Conservation (phyloP, 208 protist species). For the Cochliopodium minus region DNA sequence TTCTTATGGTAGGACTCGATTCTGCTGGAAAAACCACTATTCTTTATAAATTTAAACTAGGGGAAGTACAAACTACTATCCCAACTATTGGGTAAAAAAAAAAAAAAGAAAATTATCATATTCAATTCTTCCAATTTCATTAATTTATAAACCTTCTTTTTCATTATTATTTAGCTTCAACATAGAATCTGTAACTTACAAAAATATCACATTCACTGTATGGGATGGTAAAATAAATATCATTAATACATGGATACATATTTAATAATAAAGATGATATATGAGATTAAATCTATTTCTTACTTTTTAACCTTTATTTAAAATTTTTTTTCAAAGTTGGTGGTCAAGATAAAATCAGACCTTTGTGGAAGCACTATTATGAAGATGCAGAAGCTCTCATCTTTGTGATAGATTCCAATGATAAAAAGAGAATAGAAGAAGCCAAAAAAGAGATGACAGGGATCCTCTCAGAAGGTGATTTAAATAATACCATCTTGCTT, state of each 20-base stretch:
- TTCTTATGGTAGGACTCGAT: conserved; percentile 88
- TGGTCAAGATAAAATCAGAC: conserved; percentile 87
- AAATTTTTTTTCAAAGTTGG: conserved; percentile 92
- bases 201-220: too few relatives aligned
- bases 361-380: conserved; percentile 88
- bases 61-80: conserved; percentile 68
- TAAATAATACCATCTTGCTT: conserved; percentile 40
- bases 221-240: too few relatives aligned
- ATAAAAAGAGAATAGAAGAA: conserved; percentile 41
- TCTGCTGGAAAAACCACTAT: conserved; percentile 85
- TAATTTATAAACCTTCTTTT: too few relatives aligned
- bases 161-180: too few relatives aligned
- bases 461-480: conserved; percentile 21
- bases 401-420: conserved; percentile 73
- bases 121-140: too few relatives aligned
- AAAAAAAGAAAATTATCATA: too few relatives aligned
- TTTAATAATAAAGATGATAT: too few relatives aligned
- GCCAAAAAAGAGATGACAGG: conserved; percentile 8
- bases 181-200: too few relatives aligned
- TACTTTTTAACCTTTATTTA: neutral
- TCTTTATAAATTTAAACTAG: conserved; percentile 79
- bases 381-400: conserved; percentile 71
- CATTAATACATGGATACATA: too few relatives aligned
- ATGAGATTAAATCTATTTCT: conserved; percentile 39
- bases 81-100: conserved; percentile 89